These are phyloP conservation scores for Phytophthora sp. DNA, from an alignment of 352 stramenopile species.

Conservation along the genomic window DNA sequence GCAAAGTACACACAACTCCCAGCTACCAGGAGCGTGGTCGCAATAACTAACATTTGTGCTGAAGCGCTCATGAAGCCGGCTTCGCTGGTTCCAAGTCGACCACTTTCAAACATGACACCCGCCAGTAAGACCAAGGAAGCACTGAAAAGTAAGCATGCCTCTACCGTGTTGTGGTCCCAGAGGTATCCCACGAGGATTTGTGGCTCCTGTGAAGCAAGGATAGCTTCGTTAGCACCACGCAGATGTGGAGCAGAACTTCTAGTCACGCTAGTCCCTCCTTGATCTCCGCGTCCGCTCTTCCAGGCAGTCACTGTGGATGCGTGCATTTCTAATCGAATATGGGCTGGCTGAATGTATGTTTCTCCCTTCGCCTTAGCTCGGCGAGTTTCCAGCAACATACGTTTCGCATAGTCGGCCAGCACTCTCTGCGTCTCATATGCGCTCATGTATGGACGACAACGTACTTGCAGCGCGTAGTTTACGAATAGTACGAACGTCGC, in stretches of 20 bases:
- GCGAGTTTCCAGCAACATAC: constrained; percentile 55
- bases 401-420: constrained; percentile 60
- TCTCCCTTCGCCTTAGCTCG: constrained; percentile 61
- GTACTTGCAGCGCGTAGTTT: constrained; percentile 75
- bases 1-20: constrained; percentile 65
- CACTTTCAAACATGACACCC: constrained; percentile 74
- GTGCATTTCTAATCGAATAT: constrained; percentile 53
- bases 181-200: constrained; percentile 64
- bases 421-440: constrained; percentile 64
- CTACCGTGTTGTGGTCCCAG: constrained; percentile 85
- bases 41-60: constrained; percentile 53
- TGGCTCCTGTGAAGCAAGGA: constrained; percentile 39
- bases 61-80: constrained; percentile 54
- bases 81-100: constrained; percentile 48
- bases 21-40: constrained; percentile 64
- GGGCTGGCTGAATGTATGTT: constrained; percentile 55
- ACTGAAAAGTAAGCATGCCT: constrained; percentile 74
- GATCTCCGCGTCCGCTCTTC: constrained; percentile 40
- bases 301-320: constrained; percentile 41
- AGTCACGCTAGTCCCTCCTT: constrained; percentile 22
- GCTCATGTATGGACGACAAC: constrained; percentile 81
- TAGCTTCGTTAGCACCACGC: constrained; percentile 35
- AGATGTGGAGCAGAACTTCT: constrained; percentile 11
- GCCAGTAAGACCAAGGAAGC: constrained; percentile 69
- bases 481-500: constrained; percentile 82